Evolutionary conservation across 176 grass and related monocot genomes (phyloP), one percentile per base, ranked within the genome.

Genomic region (Oryza australiensis): DNA sequence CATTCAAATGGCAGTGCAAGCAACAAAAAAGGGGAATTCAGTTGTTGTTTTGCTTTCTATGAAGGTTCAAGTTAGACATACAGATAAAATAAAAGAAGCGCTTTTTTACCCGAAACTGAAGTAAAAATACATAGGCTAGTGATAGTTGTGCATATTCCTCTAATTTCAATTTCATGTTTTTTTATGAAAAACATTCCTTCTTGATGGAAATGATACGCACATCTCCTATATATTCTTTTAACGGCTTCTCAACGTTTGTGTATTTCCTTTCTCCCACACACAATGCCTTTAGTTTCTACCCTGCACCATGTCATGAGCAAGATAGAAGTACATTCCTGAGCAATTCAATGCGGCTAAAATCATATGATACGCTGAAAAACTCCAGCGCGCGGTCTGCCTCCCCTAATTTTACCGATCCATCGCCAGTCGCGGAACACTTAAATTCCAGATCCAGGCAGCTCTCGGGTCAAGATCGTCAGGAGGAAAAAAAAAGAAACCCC

Each of bases 401-500:
- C 43, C 55, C 30, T 55, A 48, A 51, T 14, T 64, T 15, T 40
- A 12, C 45, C 66, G 42, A 48, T 11, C 7, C 45, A 80, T 7
- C 23, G 30, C 8, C 8, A 33, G 38, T 0, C 42, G 48, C 27
- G 14, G 40, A 70, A 53, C 80, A 62, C 32, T 38, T 38, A 60
- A 10, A 20, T 23, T 40, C 51, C 11, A 78, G 74, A 91, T 85
- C 82, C 71, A 85, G 24, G 49, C 1, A 35, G 33, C 9, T 48
- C 6, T 26, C 1, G n/a, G 41, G 29, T 0, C 12, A 74, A 42
- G 75, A 35, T 28, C 18, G 12, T 2, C 5, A 30, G 53, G 67
- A 5, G 13, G 43, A 46, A 46, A 46, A 40, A 15, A 66, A 5
- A 42, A 46, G 14, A 30, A 23, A 62, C 12, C 43, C 33, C 76